Evolutionary conservation across 139 green algal genomes (phyloP), one percentile per base, ranked within the genome.

Genomic region (Astrephomene gubernaculifera): DNA sequence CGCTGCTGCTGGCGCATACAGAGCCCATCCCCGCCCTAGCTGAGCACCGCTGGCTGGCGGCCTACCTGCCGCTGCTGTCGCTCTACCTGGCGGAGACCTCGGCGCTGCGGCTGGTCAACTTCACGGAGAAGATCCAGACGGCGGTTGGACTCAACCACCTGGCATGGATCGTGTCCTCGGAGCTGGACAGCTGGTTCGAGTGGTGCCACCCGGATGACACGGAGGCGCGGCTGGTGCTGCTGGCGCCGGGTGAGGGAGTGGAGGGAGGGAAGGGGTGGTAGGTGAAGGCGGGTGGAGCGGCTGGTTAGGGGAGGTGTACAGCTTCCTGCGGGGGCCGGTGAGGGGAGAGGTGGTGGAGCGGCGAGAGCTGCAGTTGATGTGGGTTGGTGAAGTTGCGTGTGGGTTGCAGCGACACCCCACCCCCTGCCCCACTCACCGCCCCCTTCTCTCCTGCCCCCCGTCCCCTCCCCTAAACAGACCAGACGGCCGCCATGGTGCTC

Each of bases 161-260:
- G 68, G 69, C 81, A 2, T 87, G 81, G 81, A 71, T 87, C 27
- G 52, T 87, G 29, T 71, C 57, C 10, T 35, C 38, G 4, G 81
- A 87, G 68, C 69, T 87, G 21, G 81, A 87, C 31, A 65, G 25
- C 10, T 87, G 81, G 81, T 87, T 87, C 41, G 81, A 87, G n/a
- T 87, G 81, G 81, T 87, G 69, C 39, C 81, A 87, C 81, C 68
- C 81, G 9, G 81, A 87, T 39, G 81, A 87, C 41, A 87, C 81
- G 38, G 81, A 87, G 57, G 81, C 81, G 21, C 53, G 81, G 12
- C 69, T 87, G 57, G 81, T 87, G 69, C 81, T 87, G 38, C 81
- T 87, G 53, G 70, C 81, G 38, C 68, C 70, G 29, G 81, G 81
- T 87, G 53, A 6, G 79, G 33, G 35, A 35, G 4, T 29, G n/a